phyloP scores from a whole-genome alignment of 2,329 filamentous ascomycete genomes.

The Diaporthe citriasiana region DNA sequence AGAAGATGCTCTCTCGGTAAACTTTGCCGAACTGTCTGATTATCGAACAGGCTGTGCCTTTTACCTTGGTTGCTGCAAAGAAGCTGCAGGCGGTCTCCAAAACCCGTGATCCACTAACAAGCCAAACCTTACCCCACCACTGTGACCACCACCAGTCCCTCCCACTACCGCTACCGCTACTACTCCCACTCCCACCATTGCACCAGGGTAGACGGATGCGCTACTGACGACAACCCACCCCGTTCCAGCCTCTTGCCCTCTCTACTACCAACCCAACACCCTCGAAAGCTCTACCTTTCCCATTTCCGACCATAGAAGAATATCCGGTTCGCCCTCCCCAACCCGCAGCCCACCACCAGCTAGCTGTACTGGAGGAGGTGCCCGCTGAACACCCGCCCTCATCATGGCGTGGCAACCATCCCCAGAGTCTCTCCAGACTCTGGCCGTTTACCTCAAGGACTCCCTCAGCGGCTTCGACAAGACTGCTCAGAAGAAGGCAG shows the following conservation, averaged over 20 bases:
- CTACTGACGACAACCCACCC: slow-evolving; percentile 24
- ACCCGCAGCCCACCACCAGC: slow-evolving; percentile 1
- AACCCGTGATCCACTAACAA: slow-evolving; percentile 34
- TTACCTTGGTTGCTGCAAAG: background rate
- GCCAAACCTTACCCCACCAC: slow-evolving; percentile 32
- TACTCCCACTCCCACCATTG: slow-evolving; percentile 4
- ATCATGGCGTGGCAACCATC: slow-evolving; percentile 94
- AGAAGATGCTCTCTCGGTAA: background rate
- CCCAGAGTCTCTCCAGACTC: slow-evolving; percentile 88
- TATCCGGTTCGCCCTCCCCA: slow-evolving; percentile 11
- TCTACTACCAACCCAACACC: slow-evolving; percentile 6
- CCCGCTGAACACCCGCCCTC: slow-evolving; percentile 37
- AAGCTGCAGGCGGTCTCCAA: slow-evolving; percentile 23
- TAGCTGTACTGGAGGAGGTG: slow-evolving; percentile 41
- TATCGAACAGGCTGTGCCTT: slow-evolving; percentile 13
- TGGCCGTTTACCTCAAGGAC: slow-evolving; percentile 90
- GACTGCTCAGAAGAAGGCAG: slow-evolving; percentile 87
- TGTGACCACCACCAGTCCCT: background rate
- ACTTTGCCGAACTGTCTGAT: background rate
- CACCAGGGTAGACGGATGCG: slow-evolving; percentile 19
- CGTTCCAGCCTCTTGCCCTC: slow-evolving; percentile 26
- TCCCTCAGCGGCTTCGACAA: slow-evolving; percentile 89
- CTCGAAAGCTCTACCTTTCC: background rate
- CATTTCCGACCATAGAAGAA: slow-evolving; percentile 1
- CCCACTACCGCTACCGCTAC: slow-evolving; percentile 1